Base-by-base conservation (phyloP, 306 rosid genomes). In the Castanospermum australe region DNA sequence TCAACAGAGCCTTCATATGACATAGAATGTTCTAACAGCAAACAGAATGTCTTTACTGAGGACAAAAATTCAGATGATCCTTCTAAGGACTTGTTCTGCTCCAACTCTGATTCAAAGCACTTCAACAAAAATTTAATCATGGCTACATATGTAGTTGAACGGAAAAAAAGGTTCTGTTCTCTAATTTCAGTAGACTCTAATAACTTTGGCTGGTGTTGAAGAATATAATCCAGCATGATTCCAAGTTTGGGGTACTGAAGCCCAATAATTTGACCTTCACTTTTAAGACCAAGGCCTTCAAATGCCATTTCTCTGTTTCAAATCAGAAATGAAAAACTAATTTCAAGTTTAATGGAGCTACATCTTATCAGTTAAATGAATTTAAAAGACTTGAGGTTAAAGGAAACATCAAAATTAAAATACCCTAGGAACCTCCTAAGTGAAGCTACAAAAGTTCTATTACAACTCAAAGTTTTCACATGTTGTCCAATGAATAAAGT, bases 1-100 rank as follows among this genome's bases (percentile, higher is more conserved):
- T 95, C 99, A 65, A 73, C 90, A 68, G 97, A 92, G 28, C 98
- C 99, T 83, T 88, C 95, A 87, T 84, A 83, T 70, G 95, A 87
- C 98, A 95, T 88, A 64, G 97, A 90, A 85, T 91, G 97, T 86
- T 92, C 99, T 63, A 95, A 57, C 59, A 95, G 80, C 25, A 71
- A 87, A 84, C 95, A 92, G 86, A 92, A 81, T 80, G 81, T 79
- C 79, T 87, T 90, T 51, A 89, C 93, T 15, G 97, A 85, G 12
- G 88, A 84, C 48, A 30, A 78, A 87, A 86, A 75, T 73, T 81
- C 85, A 56, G 92, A 64, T 71, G 88, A 86, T 48, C 38, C 84
- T 67, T 88, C 87, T 41, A 80, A 48, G 67, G 88, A 69, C 55
- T 72, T 86, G 50, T 82, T 82, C 68, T 80, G 84, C 75, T 88